Percentiles rank a stretch among this genome's conserved stretches.
These are phyloP conservation scores for Nakazawaea molendinolei DNA, from an alignment of 805 yeast genomes.

Conservation along the genomic window DNA sequence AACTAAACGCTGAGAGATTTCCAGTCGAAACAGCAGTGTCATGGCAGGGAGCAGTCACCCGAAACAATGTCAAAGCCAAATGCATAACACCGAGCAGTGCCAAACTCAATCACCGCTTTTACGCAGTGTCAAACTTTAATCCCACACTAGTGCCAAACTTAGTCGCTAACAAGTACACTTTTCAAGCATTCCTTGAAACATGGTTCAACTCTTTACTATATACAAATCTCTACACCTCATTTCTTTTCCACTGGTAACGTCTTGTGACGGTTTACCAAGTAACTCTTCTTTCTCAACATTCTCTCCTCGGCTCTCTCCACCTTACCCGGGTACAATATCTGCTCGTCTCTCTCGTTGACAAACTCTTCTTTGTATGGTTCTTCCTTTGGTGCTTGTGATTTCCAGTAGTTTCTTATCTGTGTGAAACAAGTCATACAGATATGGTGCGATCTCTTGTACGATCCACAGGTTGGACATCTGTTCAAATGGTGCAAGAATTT, in stretches of 20 bases:
- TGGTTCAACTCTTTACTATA: too few species aligned
- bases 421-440: constrained; percentile 89
- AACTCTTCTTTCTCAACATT: constrained; percentile 46
- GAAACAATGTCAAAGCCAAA: too few species aligned
- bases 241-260: constrained; percentile 45
- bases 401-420: constrained; percentile 72
- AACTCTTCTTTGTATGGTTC: constrained; percentile 34
- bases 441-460: constrained; percentile 81
- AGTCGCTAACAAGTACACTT: neutral
- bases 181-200: too few species aligned
- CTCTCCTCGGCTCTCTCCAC: constrained; percentile 37
- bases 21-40: too few species aligned
- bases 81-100: too few species aligned
- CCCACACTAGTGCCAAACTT: too few species aligned
- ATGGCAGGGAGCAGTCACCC: too few species aligned
- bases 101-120: too few species aligned
- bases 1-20: too few species aligned
- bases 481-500: constrained; percentile 70
- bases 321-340: constrained; percentile 71
- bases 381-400: constrained; percentile 25
- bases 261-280: constrained; percentile 47
- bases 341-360: constrained; percentile 51
- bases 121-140: too few species aligned
- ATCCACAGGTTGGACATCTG: constrained; percentile 95
- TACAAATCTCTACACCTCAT: too few species aligned